Evolutionary conservation across 1,139 yeast genomes (phyloP).

Genomic region (Suzukiozyma palmioleophila): DNA sequence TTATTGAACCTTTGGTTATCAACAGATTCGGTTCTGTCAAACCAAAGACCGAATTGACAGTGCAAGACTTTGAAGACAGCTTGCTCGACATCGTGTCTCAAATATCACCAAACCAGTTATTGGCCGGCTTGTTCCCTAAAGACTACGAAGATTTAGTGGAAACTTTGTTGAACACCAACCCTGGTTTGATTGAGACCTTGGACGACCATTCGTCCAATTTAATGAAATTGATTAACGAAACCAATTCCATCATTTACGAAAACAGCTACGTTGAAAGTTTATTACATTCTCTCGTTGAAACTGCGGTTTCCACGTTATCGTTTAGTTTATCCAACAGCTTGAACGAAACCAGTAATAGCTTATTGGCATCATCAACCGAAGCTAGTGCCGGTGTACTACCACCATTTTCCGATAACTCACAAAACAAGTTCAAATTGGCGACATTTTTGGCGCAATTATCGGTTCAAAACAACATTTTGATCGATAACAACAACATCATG

Average conservation of each 20-base stretch:
- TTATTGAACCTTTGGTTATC: conserved; percentile 55
- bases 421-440: conserved; percentile 54
- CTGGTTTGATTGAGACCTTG: conserved; percentile 36
- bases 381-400: conserved; percentile 5
- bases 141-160: conserved; percentile 39
- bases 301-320: conserved; percentile 26
- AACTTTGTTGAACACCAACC: conserved; percentile 43
- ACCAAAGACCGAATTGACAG: conserved; percentile 67
- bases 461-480: conserved; percentile 57
- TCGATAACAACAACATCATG: conserved; percentile 34
- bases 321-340: conserved; percentile 23
- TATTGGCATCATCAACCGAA: conserved; percentile 9
- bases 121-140: conserved; percentile 42
- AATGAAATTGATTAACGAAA: conserved; percentile 44
- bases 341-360: conserved; percentile 8
- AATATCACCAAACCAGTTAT: conserved; percentile 35
- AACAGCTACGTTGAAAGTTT: conserved; percentile 28
- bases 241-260: conserved; percentile 26
- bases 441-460: conserved; percentile 64
- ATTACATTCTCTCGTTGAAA: conserved; percentile 24
- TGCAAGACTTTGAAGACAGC: conserved; percentile 48
- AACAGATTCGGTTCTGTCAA: conserved; percentile 59
- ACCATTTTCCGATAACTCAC: conserved; percentile 16
- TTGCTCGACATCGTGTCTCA: conserved; percentile 24
- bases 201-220: conserved; percentile 38